Conservation (phyloP, 441 rosid species). For the Pelargonium fulgidum region DNA sequence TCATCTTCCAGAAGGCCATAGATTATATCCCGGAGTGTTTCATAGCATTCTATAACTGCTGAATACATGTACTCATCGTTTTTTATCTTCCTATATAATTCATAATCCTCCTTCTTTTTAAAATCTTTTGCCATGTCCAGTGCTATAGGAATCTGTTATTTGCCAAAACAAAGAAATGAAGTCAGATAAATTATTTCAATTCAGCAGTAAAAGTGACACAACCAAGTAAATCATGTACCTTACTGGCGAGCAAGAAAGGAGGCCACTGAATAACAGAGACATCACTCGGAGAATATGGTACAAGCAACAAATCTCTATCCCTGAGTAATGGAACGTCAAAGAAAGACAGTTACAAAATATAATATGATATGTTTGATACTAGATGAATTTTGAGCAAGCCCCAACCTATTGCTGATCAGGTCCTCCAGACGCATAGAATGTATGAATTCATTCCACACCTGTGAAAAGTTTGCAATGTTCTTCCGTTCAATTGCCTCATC, state of each 20-base stretch:
- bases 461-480: conserved; percentile 58
- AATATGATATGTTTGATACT: too few relatives aligned
- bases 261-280: conserved; percentile 87
- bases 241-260: conserved; percentile 92
- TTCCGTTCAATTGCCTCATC: conserved; percentile 34
- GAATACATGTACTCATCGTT: conserved; percentile 66
- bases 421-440: conserved; percentile 79
- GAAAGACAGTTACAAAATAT: too few relatives aligned
- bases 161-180: conserved; percentile 22
- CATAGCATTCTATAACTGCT: conserved; percentile 80
- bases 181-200: background rate
- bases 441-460: conserved; percentile 88
- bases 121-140: conserved; percentile 98
- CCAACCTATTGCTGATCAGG: conserved; percentile 68
- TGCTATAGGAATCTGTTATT: conserved; percentile 83
- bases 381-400: conserved; percentile 11
- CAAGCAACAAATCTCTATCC: conserved; percentile 76
- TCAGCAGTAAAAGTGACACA: conserved; percentile 12
- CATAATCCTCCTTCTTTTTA: conserved; percentile 62
- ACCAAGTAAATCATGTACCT: conserved; percentile 42
- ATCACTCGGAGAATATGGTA: conserved; percentile 68
- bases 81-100: conserved; percentile 69
- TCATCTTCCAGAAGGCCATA: conserved; percentile 60
- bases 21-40: conserved; percentile 62
- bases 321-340: conserved; percentile 36